phyloP scores from a whole-genome alignment of 345 rosid genomes.

The Dovyalis caffra region DNA sequence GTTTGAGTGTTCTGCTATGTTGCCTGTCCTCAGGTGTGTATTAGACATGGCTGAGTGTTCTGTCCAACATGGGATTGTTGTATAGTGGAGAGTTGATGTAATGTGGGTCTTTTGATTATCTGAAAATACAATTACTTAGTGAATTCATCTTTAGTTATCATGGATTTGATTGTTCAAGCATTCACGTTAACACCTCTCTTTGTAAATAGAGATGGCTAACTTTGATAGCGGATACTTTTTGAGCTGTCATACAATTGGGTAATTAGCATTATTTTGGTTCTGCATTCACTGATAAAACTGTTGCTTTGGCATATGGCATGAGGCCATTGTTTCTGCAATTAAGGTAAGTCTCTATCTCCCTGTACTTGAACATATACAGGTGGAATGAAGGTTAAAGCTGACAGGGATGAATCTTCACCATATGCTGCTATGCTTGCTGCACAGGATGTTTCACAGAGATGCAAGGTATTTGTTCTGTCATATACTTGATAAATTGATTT shows the following conservation, averaged over 20 bases:
- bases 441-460: slow-evolving; percentile 77
- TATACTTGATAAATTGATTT: not conserved
- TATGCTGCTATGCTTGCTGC: slow-evolving; percentile 96
- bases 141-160: not conserved
- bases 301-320: not conserved
- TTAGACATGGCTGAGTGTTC: too few species aligned
- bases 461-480: slow-evolving; percentile 50
- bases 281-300: not conserved
- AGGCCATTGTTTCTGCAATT: not conserved
- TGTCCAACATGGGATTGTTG: too few species aligned
- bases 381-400: slow-evolving; percentile 96
- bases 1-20: not conserved
- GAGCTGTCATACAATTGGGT: not conserved
- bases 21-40: too few species aligned
- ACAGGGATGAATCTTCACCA: slow-evolving; percentile 91
- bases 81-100: not conserved
- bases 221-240: too few species aligned
- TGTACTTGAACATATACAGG: slow-evolving; percentile 31
- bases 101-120: too few species aligned
- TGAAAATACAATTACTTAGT: not conserved
- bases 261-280: not conserved
- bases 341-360: not conserved
- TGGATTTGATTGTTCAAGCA: not conserved
- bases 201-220: too few species aligned
- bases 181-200: too few species aligned